These are phyloP conservation scores for Micromonas pusilla DNA, from an alignment of 139 green algal genomes.

Conservation along the genomic window DNA sequence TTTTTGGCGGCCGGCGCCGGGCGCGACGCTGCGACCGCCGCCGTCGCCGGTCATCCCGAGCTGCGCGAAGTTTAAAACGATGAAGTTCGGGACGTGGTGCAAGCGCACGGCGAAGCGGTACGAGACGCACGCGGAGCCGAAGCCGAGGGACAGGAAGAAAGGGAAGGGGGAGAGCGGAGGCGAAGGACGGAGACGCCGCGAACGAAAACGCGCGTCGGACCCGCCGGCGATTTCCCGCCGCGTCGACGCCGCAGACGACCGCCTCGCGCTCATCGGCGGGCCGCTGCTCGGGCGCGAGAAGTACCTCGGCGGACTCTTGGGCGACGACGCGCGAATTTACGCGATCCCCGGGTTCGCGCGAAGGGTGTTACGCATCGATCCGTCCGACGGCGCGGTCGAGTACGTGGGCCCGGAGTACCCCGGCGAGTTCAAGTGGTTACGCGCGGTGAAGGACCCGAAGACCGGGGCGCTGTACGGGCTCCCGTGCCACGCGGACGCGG, in stretches of 20 bases:
- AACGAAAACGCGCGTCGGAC: too few relatives aligned
- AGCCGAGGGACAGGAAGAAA: neutral
- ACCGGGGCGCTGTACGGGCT: slow-evolving; percentile 25
- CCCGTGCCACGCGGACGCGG: slow-evolving; percentile 8
- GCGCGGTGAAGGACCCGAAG: neutral
- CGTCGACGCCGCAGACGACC: neutral
- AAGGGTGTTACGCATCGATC: slow-evolving; percentile 17
- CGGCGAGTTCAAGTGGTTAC: slow-evolving; percentile 16
- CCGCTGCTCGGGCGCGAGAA: slow-evolving; percentile 14
- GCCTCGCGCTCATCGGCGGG: neutral
- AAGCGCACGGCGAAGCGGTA: neutral
- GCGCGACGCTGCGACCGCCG: neutral
- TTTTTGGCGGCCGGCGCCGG: neutral
- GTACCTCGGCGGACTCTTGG: slow-evolving; percentile 17
- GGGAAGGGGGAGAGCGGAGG: neutral
- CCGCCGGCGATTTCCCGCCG: neutral
- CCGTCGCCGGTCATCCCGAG: neutral
- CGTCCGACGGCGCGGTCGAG: neutral
- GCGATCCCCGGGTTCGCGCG: slow-evolving; percentile 14
- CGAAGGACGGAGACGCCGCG: neutral
- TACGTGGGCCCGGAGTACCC: slow-evolving; percentile 15
- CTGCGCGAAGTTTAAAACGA: neutral
- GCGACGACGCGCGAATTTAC: slow-evolving; percentile 14
- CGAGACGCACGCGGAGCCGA: neutral
- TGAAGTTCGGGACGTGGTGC: neutral